Evolutionary conservation across 768 basidiomycete genomes (phyloP).

Genomic region (Lactifluus subvellereus): DNA sequence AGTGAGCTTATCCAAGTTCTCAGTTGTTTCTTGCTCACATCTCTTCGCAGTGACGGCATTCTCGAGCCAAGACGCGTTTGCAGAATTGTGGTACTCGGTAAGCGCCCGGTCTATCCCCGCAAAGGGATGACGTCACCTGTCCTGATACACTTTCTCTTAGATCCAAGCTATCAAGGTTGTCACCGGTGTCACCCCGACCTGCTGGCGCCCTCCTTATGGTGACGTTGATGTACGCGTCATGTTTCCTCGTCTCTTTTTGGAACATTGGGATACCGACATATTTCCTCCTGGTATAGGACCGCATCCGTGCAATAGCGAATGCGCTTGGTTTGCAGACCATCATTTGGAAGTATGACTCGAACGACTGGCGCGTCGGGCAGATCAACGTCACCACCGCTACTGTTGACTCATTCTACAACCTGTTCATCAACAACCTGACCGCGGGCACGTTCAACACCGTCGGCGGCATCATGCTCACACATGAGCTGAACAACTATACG

Average conservation of each 20-base stretch:
- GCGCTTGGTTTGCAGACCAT: slow-evolving; percentile 65
- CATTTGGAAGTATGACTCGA: slow-evolving; percentile 67
- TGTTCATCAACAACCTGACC: slow-evolving; percentile 13
- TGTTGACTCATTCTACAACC: slow-evolving; percentile 11
- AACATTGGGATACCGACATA: not conserved
- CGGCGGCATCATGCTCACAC: slow-evolving; percentile 50
- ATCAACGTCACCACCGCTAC: not conserved
- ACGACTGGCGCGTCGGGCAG: slow-evolving; percentile 51
- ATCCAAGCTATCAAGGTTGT: slow-evolving; percentile 51
- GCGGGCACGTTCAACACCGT: slow-evolving; percentile 8
- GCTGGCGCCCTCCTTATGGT: slow-evolving; percentile 59
- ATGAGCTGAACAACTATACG: slow-evolving; percentile 56
- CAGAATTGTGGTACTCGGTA: slow-evolving; percentile 69
- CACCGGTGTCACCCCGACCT: slow-evolving; percentile 51
- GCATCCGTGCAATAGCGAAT: slow-evolving; percentile 64
- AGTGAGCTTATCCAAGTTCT: slow-evolving; percentile 25
- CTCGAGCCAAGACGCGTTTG: slow-evolving; percentile 60
- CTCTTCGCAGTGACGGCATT: slow-evolving; percentile 46
- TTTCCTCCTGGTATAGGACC: slow-evolving; percentile 35
- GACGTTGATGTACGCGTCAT: slow-evolving; percentile 44
- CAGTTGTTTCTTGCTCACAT: not conserved
- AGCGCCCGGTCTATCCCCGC: slow-evolving; percentile 22
- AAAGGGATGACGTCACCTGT: not conserved
- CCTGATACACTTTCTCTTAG: slow-evolving; percentile 24
- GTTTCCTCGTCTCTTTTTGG: not conserved